phyloP scores from a whole-genome alignment of 2,329 filamentous ascomycete species.

The Claviceps digitariae region DNA sequence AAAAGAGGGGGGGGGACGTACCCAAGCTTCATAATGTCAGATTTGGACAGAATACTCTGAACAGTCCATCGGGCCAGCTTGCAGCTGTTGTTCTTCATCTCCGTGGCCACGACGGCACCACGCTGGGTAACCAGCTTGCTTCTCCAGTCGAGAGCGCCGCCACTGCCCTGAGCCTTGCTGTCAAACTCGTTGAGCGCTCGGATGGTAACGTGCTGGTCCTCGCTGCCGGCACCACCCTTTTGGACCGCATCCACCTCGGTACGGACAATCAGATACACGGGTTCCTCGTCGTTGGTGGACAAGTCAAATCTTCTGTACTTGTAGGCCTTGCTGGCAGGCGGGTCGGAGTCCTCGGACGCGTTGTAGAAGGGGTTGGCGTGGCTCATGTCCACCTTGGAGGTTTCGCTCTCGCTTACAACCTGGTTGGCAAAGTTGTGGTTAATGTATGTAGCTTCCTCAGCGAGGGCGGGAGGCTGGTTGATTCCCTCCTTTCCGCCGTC shows the following conservation, averaged over 20 bases:
- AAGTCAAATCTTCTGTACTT: constrained; percentile 97
- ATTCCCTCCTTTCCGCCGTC: constrained; percentile 89
- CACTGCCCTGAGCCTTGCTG: constrained; percentile 89
- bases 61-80: constrained; percentile 97
- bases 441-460: constrained; percentile 97
- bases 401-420: constrained; percentile 72
- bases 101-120: constrained; percentile 92
- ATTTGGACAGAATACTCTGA: constrained; percentile 89
- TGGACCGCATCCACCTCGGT: constrained; percentile 91
- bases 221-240: constrained; percentile 85
- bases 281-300: constrained; percentile 87
- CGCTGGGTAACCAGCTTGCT: constrained; percentile 88
- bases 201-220: constrained; percentile 82
- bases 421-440: constrained; percentile 99
- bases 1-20: constrained; percentile 29
- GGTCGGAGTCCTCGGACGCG: constrained; percentile 79
- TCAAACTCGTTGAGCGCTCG: constrained; percentile 99
- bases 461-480: constrained; percentile 86
- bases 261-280: constrained; percentile 82
- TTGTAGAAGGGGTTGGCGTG: constrained; percentile 98
- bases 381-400: constrained; percentile 66
- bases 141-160: constrained; percentile 92
- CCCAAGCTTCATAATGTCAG: constrained; percentile 98
- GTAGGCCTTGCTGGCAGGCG: constrained; percentile 92
- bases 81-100: constrained; percentile 99